Evolutionary conservation across 768 basidiomycete genomes (phyloP), one percentile per base, ranked within the genome.

Genomic region (Kwoniella newhampshirensis): DNA sequence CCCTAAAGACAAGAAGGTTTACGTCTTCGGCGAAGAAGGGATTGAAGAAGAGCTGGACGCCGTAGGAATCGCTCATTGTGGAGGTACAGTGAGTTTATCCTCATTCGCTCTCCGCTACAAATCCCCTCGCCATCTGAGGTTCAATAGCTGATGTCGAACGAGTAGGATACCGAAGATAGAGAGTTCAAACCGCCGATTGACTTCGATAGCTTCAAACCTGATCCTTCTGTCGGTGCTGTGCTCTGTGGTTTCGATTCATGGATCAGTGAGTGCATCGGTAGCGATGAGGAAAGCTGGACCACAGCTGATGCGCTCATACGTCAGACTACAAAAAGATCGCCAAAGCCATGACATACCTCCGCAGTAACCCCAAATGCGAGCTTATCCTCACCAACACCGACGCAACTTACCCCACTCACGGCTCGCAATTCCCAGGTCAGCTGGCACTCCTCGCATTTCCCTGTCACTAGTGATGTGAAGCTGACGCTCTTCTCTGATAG

Each of bases 311-410:
- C 32, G 18, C 9, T 30, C 26, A 44, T 26, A 2, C 45, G 11
- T 5, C 44, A 76, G 75, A 90, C 78, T 99, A 98, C 79, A 90
- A 88, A 52, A 99, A 99, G 78, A 80, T 90, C 51, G 88, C 87
- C 11, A 94, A 91, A 77, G 96, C 91, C 3, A 90, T 89, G 77
- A 85, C 87, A 69, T 94, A 93, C 77, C 81, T 98, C 48, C 85
- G 83, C 37, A 83, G 84, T n/a, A 87, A 89, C 77, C 82, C 85
- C 18, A 85, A 79, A 20, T 91, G 89, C 67, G 82, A 81, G 32
- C 97, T 98, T 77, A 82, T 99, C 58, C 86, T 84, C 35, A 97
- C 94, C 2, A 97, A 97, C 72, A 86, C 86, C 51, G 94, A 98
- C 71, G 87, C 89, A 62, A 97, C 91, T 13, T 98, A 84, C 79